Evolutionary conservation across 208 protist species (phyloP).

Genomic region (Acanthamoeba divionensis): DNA sequence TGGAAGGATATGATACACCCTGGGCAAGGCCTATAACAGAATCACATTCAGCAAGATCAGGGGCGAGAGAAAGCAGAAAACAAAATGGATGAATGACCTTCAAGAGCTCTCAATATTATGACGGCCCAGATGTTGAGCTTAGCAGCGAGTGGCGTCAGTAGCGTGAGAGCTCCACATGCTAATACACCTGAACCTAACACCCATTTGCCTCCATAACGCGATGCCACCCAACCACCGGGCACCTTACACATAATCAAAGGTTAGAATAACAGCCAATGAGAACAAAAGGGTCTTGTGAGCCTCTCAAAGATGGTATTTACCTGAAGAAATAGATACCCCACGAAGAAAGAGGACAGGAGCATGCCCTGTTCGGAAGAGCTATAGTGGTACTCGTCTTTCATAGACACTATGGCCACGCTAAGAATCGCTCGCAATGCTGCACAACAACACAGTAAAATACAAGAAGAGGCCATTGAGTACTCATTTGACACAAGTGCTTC

Average conservation of each 20-base stretch:
- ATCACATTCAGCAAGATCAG: not conserved
- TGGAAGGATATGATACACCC: not conserved
- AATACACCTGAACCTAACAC: not conserved
- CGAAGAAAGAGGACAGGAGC: not conserved
- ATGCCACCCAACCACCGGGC: not conserved
- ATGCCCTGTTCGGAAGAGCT: not conserved
- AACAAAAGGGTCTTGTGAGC: not conserved
- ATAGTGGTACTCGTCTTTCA: not conserved
- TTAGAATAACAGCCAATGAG: not conserved
- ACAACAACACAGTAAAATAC: not conserved
- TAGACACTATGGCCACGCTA: not conserved
- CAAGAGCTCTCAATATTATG: not conserved
- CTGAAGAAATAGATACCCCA: not conserved
- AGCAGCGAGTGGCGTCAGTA: not conserved
- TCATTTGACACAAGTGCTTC: no score
- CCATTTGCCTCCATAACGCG: not conserved
- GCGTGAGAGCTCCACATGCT: not conserved
- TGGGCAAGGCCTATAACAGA: not conserved
- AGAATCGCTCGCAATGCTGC: not conserved
- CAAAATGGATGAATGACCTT: not conserved
- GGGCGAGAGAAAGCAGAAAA: not conserved
- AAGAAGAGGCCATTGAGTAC: no score
- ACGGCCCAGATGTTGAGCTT: not conserved
- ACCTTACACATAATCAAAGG: not conserved
- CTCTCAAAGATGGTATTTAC: not conserved